These are phyloP conservation scores for Polytrichum commune DNA, from an alignment of 225 moss, liverwort and hornwort genomes.

Conservation along the genomic window DNA sequence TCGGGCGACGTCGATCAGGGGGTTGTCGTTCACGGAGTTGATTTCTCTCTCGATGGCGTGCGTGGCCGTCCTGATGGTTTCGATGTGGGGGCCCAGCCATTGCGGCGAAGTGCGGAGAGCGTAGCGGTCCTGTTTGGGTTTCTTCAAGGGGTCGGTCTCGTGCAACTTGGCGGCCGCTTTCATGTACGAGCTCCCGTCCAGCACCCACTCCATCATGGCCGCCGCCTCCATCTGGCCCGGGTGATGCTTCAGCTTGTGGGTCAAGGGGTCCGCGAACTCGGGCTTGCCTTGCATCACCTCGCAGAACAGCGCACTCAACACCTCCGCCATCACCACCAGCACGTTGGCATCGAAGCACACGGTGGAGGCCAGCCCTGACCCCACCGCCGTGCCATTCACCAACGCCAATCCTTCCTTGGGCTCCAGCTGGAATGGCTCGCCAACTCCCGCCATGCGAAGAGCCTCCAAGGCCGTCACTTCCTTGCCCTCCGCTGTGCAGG, in stretches of 20 bases:
- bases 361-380: constrained; percentile 43
- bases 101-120: constrained; percentile 56
- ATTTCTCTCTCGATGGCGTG: constrained; percentile 48
- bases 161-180: constrained; percentile 35
- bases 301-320: constrained; percentile 42
- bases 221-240: constrained; percentile 61
- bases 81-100: constrained; percentile 50
- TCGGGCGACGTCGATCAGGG: constrained; percentile 46
- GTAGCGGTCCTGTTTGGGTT: constrained; percentile 54
- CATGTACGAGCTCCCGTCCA: constrained; percentile 50
- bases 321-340: constrained; percentile 39
- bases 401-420: constrained; percentile 52
- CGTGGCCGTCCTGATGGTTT: constrained; percentile 37
- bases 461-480: constrained; percentile 42
- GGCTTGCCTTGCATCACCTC: constrained; percentile 57
- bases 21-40: constrained; percentile 56
- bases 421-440: constrained; percentile 39
- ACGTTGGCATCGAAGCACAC: constrained; percentile 53
- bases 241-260: constrained; percentile 51
- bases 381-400: constrained; percentile 55
- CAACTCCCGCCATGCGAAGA: constrained; percentile 35
- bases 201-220: constrained; percentile 51
- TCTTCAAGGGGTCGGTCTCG: constrained; percentile 36
- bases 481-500: constrained; percentile 28
- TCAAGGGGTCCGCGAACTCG: constrained; percentile 45